Evolutionary conservation across 305 asterid species (phyloP), one percentile per base, ranked within the genome.

Genomic region (Solanum hybrid): DNA sequence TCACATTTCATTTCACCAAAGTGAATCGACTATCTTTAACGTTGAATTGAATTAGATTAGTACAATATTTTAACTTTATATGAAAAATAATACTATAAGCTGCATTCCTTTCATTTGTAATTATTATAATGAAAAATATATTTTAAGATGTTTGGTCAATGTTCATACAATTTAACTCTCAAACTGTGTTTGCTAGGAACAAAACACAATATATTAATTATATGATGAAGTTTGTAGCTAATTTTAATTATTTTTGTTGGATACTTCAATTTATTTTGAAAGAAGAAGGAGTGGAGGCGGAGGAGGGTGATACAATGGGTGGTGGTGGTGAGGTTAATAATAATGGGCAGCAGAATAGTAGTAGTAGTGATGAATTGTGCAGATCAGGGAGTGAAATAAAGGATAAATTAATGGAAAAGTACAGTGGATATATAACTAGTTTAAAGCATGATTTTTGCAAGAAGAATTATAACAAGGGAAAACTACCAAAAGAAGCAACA

Each of bases 391-490:
- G 71, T 1, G 94, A 93, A 88, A 89, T 93, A 0, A 95, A 94
- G 90, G 93, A 92, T 22, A 93, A 92, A 94, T 92, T 94, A n/a
- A 89, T 93, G 94, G 77, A 88, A 7, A 95, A 94, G 87, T 94
- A 95, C 91, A 91, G 96, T 24, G 95, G 98, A 12, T 94, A 91
- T 56, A 91, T 95, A 3, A 91, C 91, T 78, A 93, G 51, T 56
- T 79, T 95, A 91, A 92, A 93, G 76, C 91, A 91, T n/a, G 96
- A 94, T n/a, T 93, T 94, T 80, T 37, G 89, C 80, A 94, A 92
- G 88, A 94, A 92, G 77, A 88, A 93, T 56, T 56, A 56, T 88
- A 95, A 92, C 79, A 94, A 92, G 51, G 96, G 95, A 1, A 94
- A 93, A 40, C 92, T 95, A 6, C 95, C 98, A 3, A 93, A 90